Percentiles rank a stretch among this genome's conserved stretches.
Conservation (phyloP, 1,284 basidiomycete species). For the Lignosus rhinocerotis region DNA sequence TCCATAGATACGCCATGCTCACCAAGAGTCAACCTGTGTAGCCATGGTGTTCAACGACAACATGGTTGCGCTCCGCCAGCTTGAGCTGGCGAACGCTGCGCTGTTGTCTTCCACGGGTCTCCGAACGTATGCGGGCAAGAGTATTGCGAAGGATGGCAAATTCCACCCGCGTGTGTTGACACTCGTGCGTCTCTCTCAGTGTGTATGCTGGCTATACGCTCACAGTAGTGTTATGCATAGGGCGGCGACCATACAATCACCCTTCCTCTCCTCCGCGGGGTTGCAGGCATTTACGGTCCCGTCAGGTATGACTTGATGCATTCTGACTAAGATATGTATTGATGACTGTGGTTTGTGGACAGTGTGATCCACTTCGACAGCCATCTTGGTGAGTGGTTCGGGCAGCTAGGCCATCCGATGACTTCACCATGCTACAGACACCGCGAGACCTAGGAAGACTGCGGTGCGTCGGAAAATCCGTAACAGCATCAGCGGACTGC, state of each 20-base stretch:
- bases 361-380: constrained; percentile 44
- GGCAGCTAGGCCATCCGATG: not conserved
- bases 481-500: not conserved
- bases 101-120: constrained; percentile 26
- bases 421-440: constrained; percentile 23
- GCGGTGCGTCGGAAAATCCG: not conserved
- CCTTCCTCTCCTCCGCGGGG: constrained; percentile 38
- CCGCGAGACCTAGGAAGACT: constrained; percentile 31
- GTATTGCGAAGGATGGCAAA: constrained; percentile 36
- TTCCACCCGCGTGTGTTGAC: constrained; percentile 39
- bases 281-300: constrained; percentile 38
- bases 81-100: constrained; percentile 33
- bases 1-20: not conserved
- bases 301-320: constrained; percentile 20
- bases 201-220: not conserved
- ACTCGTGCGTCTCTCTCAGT: constrained; percentile 22
- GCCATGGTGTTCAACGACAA: constrained; percentile 36
- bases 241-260: constrained; percentile 45
- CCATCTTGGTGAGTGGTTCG: constrained; percentile 32
- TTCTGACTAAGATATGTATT: too few species aligned
- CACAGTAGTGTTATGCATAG: constrained; percentile 8
- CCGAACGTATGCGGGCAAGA: constrained; percentile 25
- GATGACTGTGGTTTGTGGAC: not conserved
- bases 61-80: constrained; percentile 36
- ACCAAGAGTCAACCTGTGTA: constrained; percentile 8